Percentiles rank a stretch among this genome's conserved stretches.
Evolutionary conservation across 345 rosid species (phyloP).

Genomic region (Atalantia buxifolia): DNA sequence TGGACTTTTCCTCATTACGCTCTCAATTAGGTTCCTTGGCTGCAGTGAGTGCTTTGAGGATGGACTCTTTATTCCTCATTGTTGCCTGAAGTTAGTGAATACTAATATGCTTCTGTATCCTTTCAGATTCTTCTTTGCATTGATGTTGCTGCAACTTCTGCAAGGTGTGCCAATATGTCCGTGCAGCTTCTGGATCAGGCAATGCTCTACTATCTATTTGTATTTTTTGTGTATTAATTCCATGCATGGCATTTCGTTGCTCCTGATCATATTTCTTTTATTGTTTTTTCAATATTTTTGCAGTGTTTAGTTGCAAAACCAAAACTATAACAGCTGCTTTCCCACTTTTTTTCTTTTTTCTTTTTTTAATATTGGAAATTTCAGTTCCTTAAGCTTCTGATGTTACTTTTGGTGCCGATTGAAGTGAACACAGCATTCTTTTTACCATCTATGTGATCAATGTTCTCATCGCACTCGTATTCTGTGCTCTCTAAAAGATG

Average conservation of each 20-base stretch:
- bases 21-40: constrained; percentile 84
- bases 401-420: not conserved
- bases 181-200: constrained; percentile 84
- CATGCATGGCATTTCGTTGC: not conserved
- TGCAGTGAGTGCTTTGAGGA: constrained; percentile 55
- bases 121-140: constrained; percentile 87
- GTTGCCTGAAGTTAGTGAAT: constrained; percentile 7
- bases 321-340: not conserved
- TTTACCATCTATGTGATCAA: not conserved
- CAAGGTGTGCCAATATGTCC: constrained; percentile 70
- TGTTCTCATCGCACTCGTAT: not conserved
- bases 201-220: constrained; percentile 22
- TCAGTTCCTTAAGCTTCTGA: not conserved
- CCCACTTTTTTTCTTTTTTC: too few relatives aligned
- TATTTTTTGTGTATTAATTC: constrained; percentile 2
- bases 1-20: constrained; percentile 69
- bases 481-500: not conserved
- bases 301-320: not conserved
- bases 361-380: not conserved
- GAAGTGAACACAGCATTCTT: not conserved
- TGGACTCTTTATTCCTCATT: constrained; percentile 13
- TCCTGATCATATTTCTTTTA: not conserved
- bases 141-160: constrained; percentile 91
- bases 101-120: constrained; percentile 26
- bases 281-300: not conserved